phyloP scores from a whole-genome alignment of 805 yeast species.

The Alloascoidea hylecoeti region DNA sequence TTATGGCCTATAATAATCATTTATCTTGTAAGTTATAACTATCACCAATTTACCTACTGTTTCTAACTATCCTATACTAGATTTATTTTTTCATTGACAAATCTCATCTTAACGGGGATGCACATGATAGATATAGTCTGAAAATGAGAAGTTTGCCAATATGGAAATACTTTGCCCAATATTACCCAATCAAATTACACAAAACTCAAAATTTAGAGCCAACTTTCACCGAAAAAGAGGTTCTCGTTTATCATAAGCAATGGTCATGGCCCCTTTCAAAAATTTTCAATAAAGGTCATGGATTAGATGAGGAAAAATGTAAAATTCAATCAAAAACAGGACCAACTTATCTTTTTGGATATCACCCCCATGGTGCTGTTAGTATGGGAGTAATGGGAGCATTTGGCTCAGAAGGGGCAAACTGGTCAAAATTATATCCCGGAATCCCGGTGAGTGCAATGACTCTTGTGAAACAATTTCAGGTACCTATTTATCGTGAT shows the following conservation, averaged over 20 bases:
- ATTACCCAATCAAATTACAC: slow-evolving; percentile 67
- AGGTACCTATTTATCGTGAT: slow-evolving; percentile 76
- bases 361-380: slow-evolving; percentile 95
- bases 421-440: slow-evolving; percentile 57
- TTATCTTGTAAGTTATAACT: slow-evolving; percentile 28
- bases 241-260: slow-evolving; percentile 10
- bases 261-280: slow-evolving; percentile 4
- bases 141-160: slow-evolving; percentile 40
- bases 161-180: slow-evolving; percentile 63
- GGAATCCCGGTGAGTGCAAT: slow-evolving; percentile 70
- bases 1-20: slow-evolving; percentile 58
- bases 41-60: neutral
- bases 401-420: slow-evolving; percentile 70
- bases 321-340: slow-evolving; percentile 1
- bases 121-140: slow-evolving; percentile 37
- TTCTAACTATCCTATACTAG: neutral
- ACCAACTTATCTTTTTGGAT: slow-evolving; percentile 77
- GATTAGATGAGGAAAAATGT: neutral
- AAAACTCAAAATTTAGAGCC: slow-evolving; percentile 62
- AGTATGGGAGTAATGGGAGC: slow-evolving; percentile 85
- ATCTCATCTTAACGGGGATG: slow-evolving; percentile 66
- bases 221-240: slow-evolving; percentile 37
- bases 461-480: slow-evolving; percentile 75
- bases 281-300: neutral
- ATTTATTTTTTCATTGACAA: slow-evolving; percentile 43